Evolutionary conservation across 345 rosid genomes (phyloP).

Genomic region (Syzygium grande): DNA sequence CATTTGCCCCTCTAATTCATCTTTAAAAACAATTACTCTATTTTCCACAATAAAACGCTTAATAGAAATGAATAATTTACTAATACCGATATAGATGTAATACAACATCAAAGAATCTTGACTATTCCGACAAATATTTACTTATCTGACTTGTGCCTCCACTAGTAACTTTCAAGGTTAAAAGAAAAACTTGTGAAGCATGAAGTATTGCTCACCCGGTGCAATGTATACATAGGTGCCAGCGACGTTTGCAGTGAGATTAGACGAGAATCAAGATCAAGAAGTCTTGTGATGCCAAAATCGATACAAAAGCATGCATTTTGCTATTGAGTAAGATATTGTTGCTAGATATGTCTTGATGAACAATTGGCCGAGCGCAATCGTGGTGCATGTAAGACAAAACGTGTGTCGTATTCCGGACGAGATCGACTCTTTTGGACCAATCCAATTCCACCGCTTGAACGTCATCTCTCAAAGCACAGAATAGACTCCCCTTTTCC

Average conservation of each 20-base stretch:
- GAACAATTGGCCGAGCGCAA: background rate
- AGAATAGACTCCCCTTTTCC: background rate
- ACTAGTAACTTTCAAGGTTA: too few relatives aligned
- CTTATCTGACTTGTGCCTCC: too few relatives aligned
- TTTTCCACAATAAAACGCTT: background rate
- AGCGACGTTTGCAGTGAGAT: background rate
- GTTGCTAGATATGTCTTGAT: slow-evolving; percentile 15
- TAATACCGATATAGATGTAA: background rate
- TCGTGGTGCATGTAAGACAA: slow-evolving; percentile 11
- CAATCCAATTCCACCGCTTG: slow-evolving; percentile 7
- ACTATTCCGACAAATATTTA: too few relatives aligned
- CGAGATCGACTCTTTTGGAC: background rate
- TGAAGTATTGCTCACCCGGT: background rate
- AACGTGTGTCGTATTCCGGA: background rate
- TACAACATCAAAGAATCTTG: background rate
- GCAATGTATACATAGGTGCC: slow-evolving; percentile 16
- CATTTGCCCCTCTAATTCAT: background rate
- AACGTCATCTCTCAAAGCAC: background rate
- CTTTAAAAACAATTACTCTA: too few relatives aligned
- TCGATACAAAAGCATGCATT: background rate
- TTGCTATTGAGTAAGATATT: slow-evolving; percentile 6
- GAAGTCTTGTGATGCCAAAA: slow-evolving; percentile 6
- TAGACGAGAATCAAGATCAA: background rate
- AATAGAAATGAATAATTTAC: too few relatives aligned
- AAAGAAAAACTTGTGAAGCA: too few relatives aligned